Evolutionary conservation across 169 alveolate species (phyloP).

Genomic region (Plasmodium reichenowi): DNA sequence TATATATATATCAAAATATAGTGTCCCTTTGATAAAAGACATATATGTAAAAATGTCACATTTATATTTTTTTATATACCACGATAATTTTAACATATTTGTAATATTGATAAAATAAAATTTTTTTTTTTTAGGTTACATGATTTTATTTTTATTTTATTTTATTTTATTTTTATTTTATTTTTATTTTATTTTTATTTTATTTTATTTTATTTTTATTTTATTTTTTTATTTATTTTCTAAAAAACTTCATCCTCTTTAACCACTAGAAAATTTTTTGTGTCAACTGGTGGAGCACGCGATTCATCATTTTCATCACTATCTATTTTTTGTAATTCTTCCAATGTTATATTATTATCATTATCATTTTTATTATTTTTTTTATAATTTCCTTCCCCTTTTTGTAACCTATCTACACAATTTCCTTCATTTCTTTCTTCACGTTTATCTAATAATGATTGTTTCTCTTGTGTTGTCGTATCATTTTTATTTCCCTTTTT

Average conservation of each 20-base stretch:
- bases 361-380: neutral
- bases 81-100: no score
- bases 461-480: neutral
- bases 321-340: constrained; percentile 2
- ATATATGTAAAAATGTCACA: no score
- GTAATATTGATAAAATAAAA: no score
- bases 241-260: constrained; percentile 62
- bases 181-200: no score
- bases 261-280: constrained; percentile 39
- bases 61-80: no score
- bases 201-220: no score
- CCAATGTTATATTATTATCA: neutral
- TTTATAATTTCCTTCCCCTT: neutral
- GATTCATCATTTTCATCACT: constrained; percentile 10
- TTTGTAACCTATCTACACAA: neutral
- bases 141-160: neutral
- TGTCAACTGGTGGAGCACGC: constrained; percentile 16
- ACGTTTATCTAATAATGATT: neutral
- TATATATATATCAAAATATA: neutral
- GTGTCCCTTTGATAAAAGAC: no score
- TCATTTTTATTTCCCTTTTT: constrained; percentile 32
- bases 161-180: neutral
- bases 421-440: neutral
- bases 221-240: neutral
- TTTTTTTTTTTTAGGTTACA: neutral